These are phyloP conservation scores for Calocybe cyanea DNA, from an alignment of 768 basidiomycete species.

Conservation along the genomic window DNA sequence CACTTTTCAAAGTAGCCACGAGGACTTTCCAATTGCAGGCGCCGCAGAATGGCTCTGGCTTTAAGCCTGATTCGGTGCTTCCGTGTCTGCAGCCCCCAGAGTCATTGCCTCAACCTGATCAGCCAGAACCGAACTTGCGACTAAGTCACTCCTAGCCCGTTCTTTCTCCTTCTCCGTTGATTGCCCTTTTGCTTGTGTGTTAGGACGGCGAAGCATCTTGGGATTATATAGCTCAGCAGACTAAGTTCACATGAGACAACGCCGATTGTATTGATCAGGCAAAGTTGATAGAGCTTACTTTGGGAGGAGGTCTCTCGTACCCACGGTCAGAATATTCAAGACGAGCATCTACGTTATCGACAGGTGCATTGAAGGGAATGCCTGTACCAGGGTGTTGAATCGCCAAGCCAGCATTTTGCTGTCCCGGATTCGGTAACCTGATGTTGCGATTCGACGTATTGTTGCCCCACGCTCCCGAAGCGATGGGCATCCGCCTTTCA, in stretches of 20 bases:
- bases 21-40: too few relatives aligned
- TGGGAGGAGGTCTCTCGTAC: conserved; percentile 47
- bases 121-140: conserved; percentile 31
- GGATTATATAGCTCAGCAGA: conserved; percentile 33
- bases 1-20: too few relatives aligned
- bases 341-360: conserved; percentile 20
- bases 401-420: conserved; percentile 25
- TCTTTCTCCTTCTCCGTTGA: conserved; percentile 28
- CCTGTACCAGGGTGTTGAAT: conserved; percentile 31
- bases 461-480: conserved; percentile 71
- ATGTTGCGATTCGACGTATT: conserved; percentile 49
- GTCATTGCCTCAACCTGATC: conserved; percentile 34
- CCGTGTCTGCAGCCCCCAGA: conserved; percentile 24
- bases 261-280: too few relatives aligned
- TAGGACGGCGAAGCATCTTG: conserved; percentile 24
- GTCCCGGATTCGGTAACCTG: conserved; percentile 36
- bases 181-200: conserved; percentile 16
- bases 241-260: conserved; percentile 11
- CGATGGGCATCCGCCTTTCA: conserved; percentile 52
- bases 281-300: conserved; percentile 23
- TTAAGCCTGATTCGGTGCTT: background rate
- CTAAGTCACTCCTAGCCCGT: conserved; percentile 28
- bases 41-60: too few relatives aligned
- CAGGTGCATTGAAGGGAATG: conserved; percentile 1
- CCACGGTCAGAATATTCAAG: conserved; percentile 43